Percentiles rank a stretch among this genome's conserved stretches.
These are phyloP conservation scores for Mediolabrus comicus DNA, from an alignment of 108 stramenopile species.

Conservation along the genomic window DNA sequence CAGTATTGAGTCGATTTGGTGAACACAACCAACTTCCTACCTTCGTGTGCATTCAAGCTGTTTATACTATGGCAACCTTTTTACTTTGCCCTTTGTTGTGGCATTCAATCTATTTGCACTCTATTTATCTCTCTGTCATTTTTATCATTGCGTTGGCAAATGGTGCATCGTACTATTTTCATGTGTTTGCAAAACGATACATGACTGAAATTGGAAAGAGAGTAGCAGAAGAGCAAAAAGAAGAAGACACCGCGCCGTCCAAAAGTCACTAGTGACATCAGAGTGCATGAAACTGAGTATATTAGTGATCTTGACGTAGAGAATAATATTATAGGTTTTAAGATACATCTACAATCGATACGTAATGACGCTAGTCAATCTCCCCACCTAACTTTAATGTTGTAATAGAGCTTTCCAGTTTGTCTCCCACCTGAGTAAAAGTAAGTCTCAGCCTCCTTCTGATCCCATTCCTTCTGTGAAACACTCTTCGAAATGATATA, in stretches of 20 bases:
- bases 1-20: slow-evolving; percentile 39
- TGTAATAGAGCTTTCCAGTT: neutral
- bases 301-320: too few relatives aligned
- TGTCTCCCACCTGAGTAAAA: neutral
- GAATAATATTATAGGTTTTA: neutral
- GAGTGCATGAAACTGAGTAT: too few relatives aligned
- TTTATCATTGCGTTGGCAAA: slow-evolving; percentile 42
- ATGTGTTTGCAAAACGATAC: slow-evolving; percentile 48
- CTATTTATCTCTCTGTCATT: slow-evolving; percentile 26
- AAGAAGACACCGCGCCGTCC: neutral
- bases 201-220: slow-evolving; percentile 38
- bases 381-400: neutral
- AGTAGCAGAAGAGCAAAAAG: slow-evolving; percentile 7
- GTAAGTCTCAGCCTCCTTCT: neutral
- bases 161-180: slow-evolving; percentile 50
- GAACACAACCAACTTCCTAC: slow-evolving; percentile 48
- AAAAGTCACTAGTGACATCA: neutral
- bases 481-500: neutral
- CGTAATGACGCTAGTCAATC: too few relatives aligned
- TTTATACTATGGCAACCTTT: slow-evolving; percentile 39
- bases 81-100: slow-evolving; percentile 13
- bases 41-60: slow-evolving; percentile 38
- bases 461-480: neutral
- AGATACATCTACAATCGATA: too few relatives aligned
- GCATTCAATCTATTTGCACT: slow-evolving; percentile 46